A percentile compares a stretch with the other conserved stretches of the same genome.
phyloP scores from a whole-genome alignment of 169 alveolate species.

The Blepharisma undulans region DNA sequence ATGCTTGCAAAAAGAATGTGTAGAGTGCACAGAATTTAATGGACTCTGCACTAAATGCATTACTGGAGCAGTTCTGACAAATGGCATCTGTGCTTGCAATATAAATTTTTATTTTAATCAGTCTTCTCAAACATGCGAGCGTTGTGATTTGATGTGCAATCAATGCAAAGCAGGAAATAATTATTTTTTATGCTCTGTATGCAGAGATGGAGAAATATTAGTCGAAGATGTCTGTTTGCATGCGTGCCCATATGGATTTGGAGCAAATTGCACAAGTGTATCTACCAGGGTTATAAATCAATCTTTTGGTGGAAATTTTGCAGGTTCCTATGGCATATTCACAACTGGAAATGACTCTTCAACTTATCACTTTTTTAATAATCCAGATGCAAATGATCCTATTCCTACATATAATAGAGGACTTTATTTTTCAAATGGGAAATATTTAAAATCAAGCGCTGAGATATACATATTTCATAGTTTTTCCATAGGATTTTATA shows the following conservation, averaged over 20 bases:
- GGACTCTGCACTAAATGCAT: too few species aligned
- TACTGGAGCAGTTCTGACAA: too few species aligned
- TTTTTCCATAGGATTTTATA: not conserved
- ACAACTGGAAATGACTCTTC: not conserved
- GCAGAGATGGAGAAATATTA: not conserved
- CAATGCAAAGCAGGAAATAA: too few species aligned
- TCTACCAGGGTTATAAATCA: not conserved
- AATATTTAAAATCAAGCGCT: not conserved
- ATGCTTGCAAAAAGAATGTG: too few species aligned
- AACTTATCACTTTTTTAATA: not conserved
- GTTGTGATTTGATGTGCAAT: too few species aligned
- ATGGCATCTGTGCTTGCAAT: too few species aligned
- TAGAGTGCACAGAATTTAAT: too few species aligned
- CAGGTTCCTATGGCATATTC: not conserved
- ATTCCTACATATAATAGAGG: slow-evolving; percentile 19
- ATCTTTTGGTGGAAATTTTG: not conserved
- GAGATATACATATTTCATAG: not conserved
- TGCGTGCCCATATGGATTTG: not conserved
- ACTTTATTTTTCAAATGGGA: not conserved
- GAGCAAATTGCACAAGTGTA: not conserved
- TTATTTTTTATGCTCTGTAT: not conserved
- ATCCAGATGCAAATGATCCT: slow-evolving; percentile 1
- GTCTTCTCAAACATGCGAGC: too few species aligned
- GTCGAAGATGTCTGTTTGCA: not conserved
- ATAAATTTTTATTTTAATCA: too few species aligned